phyloP scores from a whole-genome alignment of 2,329 filamentous ascomycete genomes.

The Teratosphaeria epicoccoides region DNA sequence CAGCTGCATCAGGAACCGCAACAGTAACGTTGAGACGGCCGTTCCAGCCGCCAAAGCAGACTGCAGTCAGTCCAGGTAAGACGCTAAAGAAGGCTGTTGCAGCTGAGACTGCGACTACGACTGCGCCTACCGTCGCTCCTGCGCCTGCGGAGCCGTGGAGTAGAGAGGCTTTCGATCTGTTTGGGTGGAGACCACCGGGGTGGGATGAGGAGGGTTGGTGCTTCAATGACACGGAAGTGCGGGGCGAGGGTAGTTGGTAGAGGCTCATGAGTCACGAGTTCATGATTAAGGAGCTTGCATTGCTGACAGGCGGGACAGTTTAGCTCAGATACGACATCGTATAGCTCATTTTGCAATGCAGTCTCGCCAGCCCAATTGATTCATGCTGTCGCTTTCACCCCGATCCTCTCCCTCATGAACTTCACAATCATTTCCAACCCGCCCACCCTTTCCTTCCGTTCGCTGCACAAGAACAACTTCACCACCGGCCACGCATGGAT shows the following conservation, averaged over 20 bases:
- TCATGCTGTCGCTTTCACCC: background rate
- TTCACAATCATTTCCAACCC: conserved; percentile 37
- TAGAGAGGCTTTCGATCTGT: conserved; percentile 55
- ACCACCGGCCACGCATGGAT: conserved; percentile 80
- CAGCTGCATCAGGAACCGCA: conserved; percentile 15
- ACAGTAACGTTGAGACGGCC: conserved; percentile 20
- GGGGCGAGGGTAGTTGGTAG: background rate
- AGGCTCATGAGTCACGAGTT: background rate
- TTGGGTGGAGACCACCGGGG: conserved; percentile 47
- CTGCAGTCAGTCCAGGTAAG: conserved; percentile 6
- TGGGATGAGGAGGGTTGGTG: conserved; percentile 26
- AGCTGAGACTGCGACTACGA: background rate
- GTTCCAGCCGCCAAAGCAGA: conserved; percentile 19
- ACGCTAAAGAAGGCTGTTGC: background rate
- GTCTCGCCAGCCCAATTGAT: too few relatives aligned
- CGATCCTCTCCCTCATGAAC: conserved; percentile 9
- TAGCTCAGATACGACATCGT: too few relatives aligned
- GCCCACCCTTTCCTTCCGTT: conserved; percentile 34
- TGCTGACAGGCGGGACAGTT: too few relatives aligned
- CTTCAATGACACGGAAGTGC: conserved; percentile 1
- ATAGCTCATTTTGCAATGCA: too few relatives aligned
- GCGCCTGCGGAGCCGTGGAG: conserved; percentile 50
- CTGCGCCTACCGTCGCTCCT: conserved; percentile 6
- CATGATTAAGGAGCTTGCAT: too few relatives aligned
- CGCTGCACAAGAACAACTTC: conserved; percentile 44